Percentiles rank a stretch among this genome's conserved stretches.
phyloP scores from a whole-genome alignment of 2,329 filamentous ascomycete species.

The Aspergillus tubingensis region DNA sequence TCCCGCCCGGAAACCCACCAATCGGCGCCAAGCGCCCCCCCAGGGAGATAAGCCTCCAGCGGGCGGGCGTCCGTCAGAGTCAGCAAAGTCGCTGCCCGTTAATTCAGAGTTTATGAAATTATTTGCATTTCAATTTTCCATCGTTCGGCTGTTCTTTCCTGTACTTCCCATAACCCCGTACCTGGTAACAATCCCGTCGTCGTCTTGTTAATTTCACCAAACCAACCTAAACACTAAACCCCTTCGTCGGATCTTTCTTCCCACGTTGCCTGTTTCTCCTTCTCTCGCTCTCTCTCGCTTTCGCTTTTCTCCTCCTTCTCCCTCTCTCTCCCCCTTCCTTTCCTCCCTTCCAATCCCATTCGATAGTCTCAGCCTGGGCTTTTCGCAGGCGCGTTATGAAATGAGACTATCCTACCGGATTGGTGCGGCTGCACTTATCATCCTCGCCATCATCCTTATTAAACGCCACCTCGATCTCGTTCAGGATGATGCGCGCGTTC shows the following conservation, averaged over 20 bases:
- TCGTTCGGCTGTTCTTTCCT: neutral
- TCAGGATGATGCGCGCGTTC: conserved; percentile 22
- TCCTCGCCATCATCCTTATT: conserved; percentile 32
- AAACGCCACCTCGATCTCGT: conserved; percentile 26
- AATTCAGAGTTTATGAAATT: neutral
- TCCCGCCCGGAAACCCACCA: conserved; percentile 7
- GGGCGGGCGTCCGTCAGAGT: neutral
- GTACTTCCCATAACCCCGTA: neutral
- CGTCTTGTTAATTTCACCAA: neutral
- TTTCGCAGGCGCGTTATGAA: conserved; percentile 20
- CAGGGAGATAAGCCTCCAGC: conserved; percentile 11
- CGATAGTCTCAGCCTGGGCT: conserved; percentile 1
- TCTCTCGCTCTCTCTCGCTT: conserved; percentile 1
- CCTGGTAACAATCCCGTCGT: neutral
- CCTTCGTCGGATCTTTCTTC: neutral
- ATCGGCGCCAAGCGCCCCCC: conserved; percentile 1
- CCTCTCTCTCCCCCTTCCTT: conserved; percentile 3
- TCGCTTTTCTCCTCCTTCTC: conserved; percentile 8
- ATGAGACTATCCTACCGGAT: conserved; percentile 32
- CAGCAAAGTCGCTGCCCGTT: neutral
- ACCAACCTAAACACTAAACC: neutral
- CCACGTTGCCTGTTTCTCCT: conserved; percentile 7
- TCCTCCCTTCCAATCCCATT: conserved; percentile 10
- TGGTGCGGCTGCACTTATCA: conserved; percentile 32
- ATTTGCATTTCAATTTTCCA: neutral